Conservation (phyloP, 805 yeast genomes). For the Kodamaea sagamina region DNA sequence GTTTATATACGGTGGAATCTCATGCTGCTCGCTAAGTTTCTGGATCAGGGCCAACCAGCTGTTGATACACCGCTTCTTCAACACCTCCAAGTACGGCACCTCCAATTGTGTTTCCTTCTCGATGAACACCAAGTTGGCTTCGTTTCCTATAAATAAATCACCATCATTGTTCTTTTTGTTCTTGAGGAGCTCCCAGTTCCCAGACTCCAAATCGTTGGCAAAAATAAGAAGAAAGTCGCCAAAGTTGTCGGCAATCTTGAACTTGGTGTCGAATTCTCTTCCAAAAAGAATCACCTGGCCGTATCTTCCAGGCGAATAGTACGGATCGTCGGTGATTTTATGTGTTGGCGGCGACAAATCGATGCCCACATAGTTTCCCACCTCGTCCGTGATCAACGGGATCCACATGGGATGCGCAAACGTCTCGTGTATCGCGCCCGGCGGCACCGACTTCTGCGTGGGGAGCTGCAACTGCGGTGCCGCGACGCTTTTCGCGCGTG, state of each 20-base stretch:
- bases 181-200: conserved; percentile 72
- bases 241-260: conserved; percentile 82
- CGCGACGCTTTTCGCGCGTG: conserved; percentile 6
- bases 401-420: conserved; percentile 94
- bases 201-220: conserved; percentile 85
- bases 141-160: conserved; percentile 58
- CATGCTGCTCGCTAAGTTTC: conserved; percentile 17
- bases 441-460: conserved; percentile 73
- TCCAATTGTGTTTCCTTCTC: conserved; percentile 56
- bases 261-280: conserved; percentile 89
- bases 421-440: conserved; percentile 65
- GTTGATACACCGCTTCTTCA: conserved; percentile 33
- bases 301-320: conserved; percentile 42
- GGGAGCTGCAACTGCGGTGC: conserved; percentile 19
- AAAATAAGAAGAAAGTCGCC: conserved; percentile 82
- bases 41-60: conserved; percentile 35
- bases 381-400: conserved; percentile 84
- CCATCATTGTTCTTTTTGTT: conserved; percentile 39
- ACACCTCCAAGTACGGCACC: conserved; percentile 42
- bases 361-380: conserved; percentile 89
- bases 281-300: conserved; percentile 95
- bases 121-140: conserved; percentile 71
- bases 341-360: conserved; percentile 71
- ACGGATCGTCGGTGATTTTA: conserved; percentile 39
- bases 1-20: conserved; percentile 6